A percentile compares a stretch with the other conserved stretches of the same genome.
These are phyloP conservation scores for Lactifluus echinatus DNA, from an alignment of 768 basidiomycete species.

Conservation along the genomic window DNA sequence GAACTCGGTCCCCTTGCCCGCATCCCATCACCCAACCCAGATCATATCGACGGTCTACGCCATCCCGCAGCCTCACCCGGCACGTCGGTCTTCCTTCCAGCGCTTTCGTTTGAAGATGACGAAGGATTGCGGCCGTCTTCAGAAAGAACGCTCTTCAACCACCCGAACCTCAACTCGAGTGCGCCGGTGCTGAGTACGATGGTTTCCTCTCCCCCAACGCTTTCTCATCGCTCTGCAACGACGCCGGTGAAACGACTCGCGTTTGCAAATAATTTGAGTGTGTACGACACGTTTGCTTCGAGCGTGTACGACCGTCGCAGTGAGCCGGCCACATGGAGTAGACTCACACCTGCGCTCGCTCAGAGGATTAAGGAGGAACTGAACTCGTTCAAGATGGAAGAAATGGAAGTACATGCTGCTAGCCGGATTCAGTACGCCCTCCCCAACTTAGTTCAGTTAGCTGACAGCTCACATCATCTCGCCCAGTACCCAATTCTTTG, in stretches of 20 bases:
- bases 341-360: conserved; percentile 87
- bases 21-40: conserved; percentile 77
- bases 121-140: conserved; percentile 32
- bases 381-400: conserved; percentile 98
- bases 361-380: conserved; percentile 97
- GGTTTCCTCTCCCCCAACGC: conserved; percentile 38
- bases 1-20: conserved; percentile 72
- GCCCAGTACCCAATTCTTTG: conserved; percentile 78
- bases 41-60: conserved; percentile 82
- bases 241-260: conserved; percentile 63
- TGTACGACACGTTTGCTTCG: conserved; percentile 94
- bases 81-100: conserved; percentile 38
- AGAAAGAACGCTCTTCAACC: conserved; percentile 58
- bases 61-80: conserved; percentile 31
- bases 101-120: conserved; percentile 45
- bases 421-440: conserved; percentile 77
- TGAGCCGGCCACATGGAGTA: conserved; percentile 95
- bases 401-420: conserved; percentile 96
- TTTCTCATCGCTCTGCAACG: conserved; percentile 68
- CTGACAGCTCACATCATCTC: conserved; percentile 11
- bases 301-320: conserved; percentile 89
- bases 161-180: conserved; percentile 70
- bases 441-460: neutral
- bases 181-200: conserved; percentile 75
- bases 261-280: conserved; percentile 87